Conservation (phyloP, 495 filamentous ascomycete species). For the Annulohypoxylon stygium region DNA sequence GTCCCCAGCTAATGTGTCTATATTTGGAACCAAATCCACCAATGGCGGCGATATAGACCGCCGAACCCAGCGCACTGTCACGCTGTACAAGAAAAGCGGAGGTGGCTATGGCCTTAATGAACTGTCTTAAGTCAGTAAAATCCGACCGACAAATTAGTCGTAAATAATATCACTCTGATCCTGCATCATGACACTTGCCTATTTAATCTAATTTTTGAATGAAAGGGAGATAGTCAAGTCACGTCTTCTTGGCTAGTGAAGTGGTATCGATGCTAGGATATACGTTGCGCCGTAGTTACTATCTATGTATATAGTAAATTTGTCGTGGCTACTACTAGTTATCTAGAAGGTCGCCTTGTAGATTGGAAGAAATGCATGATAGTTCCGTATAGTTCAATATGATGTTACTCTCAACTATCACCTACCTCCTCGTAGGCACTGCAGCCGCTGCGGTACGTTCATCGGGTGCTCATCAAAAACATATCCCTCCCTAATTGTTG, state of each 20-base stretch:
- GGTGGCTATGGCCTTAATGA: constrained; percentile 18
- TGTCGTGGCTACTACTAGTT: background rate
- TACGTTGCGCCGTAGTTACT: background rate
- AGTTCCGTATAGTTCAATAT: constrained; percentile 16
- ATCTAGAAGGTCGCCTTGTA: background rate
- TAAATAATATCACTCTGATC: constrained; percentile 25
- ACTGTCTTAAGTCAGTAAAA: constrained; percentile 2
- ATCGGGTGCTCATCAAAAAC: background rate
- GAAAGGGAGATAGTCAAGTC: constrained; percentile 11
- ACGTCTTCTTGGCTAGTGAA: constrained; percentile 23
- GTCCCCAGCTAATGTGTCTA: background rate
- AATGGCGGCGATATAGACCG: constrained; percentile 4
- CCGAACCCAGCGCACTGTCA: constrained; percentile 5
- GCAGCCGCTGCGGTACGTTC: constrained; percentile 25
- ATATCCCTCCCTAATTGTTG: background rate
- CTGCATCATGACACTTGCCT: constrained; percentile 34
- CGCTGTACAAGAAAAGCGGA: background rate
- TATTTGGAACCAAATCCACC: constrained; percentile 18
- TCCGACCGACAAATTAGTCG: constrained; percentile 18
- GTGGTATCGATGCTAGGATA: constrained; percentile 20
- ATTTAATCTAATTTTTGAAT: constrained; percentile 23
- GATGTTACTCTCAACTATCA: constrained; percentile 24
- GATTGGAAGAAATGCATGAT: background rate
- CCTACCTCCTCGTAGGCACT: constrained; percentile 17
- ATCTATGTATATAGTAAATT: constrained; percentile 29